Percentiles rank a stretch among this genome's conserved stretches.
These are phyloP conservation scores for Cercospora citrullina DNA, from an alignment of 2,329 filamentous ascomycete species.

Conservation along the genomic window DNA sequence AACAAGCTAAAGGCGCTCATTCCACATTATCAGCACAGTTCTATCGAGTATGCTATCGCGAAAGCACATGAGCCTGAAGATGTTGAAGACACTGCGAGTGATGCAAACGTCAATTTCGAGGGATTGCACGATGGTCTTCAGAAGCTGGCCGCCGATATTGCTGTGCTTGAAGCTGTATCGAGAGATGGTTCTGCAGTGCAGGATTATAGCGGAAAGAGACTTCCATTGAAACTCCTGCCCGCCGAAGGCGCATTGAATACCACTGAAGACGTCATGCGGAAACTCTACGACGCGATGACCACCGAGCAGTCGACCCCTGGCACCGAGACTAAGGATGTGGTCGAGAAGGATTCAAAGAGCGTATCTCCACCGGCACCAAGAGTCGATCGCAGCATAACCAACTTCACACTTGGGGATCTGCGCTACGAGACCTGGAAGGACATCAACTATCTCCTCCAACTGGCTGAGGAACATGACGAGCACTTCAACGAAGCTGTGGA, in stretches of 20 bases:
- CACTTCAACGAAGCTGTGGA: slow-evolving; percentile 33
- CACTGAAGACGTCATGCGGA: slow-evolving; percentile 37
- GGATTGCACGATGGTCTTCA: slow-evolving; percentile 15
- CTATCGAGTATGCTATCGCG: slow-evolving; percentile 17
- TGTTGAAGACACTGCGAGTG: not conserved
- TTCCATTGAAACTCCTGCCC: slow-evolving; percentile 42
- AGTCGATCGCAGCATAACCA: slow-evolving; percentile 16
- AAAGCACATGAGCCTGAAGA: slow-evolving; percentile 3
- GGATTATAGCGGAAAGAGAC: slow-evolving; percentile 39
- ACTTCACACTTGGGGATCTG: slow-evolving; percentile 46
- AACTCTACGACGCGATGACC: slow-evolving; percentile 49
- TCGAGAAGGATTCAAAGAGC: not conserved
- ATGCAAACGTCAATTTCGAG: slow-evolving; percentile 7
- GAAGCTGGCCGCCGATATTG: slow-evolving; percentile 30
- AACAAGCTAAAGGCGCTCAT: slow-evolving; percentile 16
- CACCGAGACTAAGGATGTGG: slow-evolving; percentile 2
- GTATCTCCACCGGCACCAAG: not conserved
- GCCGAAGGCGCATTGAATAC: slow-evolving; percentile 22
- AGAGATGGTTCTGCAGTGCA: slow-evolving; percentile 28
- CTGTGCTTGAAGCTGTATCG: slow-evolving; percentile 29
- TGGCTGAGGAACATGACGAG: slow-evolving; percentile 34
- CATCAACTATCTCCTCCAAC: slow-evolving; percentile 48
- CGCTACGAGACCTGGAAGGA: slow-evolving; percentile 54
- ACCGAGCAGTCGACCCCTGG: slow-evolving; percentile 38
- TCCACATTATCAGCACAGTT: slow-evolving; percentile 8